Percentiles rank a stretch among this genome's conserved stretches.
phyloP scores from a whole-genome alignment of 2,329 filamentous ascomycete species.

The Cordyceps militaris region DNA sequence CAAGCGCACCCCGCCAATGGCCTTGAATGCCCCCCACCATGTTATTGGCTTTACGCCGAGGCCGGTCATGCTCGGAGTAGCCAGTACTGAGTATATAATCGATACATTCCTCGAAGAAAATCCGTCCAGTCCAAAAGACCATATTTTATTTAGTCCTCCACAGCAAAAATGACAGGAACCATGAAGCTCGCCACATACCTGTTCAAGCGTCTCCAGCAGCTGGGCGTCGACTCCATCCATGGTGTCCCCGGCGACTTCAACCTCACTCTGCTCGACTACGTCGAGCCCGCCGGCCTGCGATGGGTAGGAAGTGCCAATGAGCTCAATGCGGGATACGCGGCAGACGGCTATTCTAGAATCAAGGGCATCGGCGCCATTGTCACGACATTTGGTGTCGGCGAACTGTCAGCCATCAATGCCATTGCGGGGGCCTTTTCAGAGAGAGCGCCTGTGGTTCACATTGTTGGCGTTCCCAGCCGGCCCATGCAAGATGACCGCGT shows the following conservation, averaged over 20 bases:
- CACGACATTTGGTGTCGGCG: slow-evolving; percentile 55
- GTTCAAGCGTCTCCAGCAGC: slow-evolving; percentile 49
- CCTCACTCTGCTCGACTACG: slow-evolving; percentile 30
- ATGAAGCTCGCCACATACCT: slow-evolving; percentile 52
- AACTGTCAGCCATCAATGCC: slow-evolving; percentile 50
- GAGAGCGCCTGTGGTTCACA: slow-evolving; percentile 47
- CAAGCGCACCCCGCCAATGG: neutral
- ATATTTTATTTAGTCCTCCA: neutral
- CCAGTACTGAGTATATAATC: neutral
- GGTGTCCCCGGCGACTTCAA: slow-evolving; percentile 41
- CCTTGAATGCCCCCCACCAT: neutral
- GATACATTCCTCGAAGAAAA: neutral
- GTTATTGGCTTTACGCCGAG: slow-evolving; percentile 3
- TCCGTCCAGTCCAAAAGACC: neutral
- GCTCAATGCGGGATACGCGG: slow-evolving; percentile 50
- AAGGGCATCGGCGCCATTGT: slow-evolving; percentile 44
- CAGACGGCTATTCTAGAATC: slow-evolving; percentile 50
- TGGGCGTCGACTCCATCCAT: slow-evolving; percentile 50
- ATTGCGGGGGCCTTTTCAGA: slow-evolving; percentile 53
- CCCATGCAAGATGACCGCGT: slow-evolving; percentile 34
- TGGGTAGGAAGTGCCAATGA: slow-evolving; percentile 52
- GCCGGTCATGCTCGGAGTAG: slow-evolving; percentile 7
- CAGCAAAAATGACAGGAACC: slow-evolving; percentile 16
- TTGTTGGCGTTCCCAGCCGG: slow-evolving; percentile 46
- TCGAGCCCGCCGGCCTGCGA: slow-evolving; percentile 28